Percentiles rank a stretch among this genome's conserved stretches.
Evolutionary conservation across 257 asterid genomes (phyloP).

Genomic region (Sherardia arvensis): DNA sequence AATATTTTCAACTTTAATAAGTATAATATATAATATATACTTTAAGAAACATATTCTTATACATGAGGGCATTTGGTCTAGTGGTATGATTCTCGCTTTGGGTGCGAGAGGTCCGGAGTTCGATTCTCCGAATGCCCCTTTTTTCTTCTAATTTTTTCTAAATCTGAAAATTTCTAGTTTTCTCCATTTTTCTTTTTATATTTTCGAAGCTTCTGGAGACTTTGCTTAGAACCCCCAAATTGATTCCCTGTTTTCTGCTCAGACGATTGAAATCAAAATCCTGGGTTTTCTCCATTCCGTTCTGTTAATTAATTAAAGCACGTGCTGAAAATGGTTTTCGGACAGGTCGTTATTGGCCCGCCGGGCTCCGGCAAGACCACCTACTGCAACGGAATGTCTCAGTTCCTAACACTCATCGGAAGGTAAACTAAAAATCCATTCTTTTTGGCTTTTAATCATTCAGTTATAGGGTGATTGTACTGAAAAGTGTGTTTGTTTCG

Average conservation of each 20-base stretch:
- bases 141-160: no score
- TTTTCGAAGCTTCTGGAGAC: not conserved
- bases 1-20: no score
- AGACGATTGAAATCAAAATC: not conserved
- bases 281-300: not conserved
- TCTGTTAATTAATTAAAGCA: not conserved
- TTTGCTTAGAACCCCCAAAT: not conserved
- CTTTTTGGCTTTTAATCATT: not conserved
- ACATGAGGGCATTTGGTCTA: slow-evolving; percentile 66
- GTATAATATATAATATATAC: no score
- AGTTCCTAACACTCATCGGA: slow-evolving; percentile 80
- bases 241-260: not conserved
- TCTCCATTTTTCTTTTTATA: not conserved
- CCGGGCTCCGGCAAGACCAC: slow-evolving; percentile 99
- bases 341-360: slow-evolving; percentile 96
- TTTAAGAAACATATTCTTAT: rapidly evolving
- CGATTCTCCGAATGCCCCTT: slow-evolving; percentile 80
- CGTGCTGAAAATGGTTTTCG: slow-evolving; percentile 58
- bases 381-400: slow-evolving; percentile 98
- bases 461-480: not conserved
- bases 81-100: slow-evolving; percentile 83
- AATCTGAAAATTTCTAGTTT: no score
- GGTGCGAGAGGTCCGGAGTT: slow-evolving; percentile 81
- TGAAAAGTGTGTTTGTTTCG: not conserved
- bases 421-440: slow-evolving; percentile 29